Base-by-base conservation (phyloP, 768 basidiomycete genomes). In the Russula ochroleuca region DNA sequence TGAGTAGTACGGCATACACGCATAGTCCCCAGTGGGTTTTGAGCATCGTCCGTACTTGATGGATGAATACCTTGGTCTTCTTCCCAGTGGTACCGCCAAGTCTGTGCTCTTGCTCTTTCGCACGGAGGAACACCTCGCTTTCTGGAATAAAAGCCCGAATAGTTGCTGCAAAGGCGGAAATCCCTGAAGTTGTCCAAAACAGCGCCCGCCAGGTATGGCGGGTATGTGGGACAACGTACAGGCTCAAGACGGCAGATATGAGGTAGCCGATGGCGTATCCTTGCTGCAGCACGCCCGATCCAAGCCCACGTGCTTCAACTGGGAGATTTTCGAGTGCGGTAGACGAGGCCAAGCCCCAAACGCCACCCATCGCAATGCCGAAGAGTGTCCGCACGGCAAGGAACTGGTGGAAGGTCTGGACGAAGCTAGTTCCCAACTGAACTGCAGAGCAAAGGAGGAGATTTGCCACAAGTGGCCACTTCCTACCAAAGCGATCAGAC, bases 291-390 rank as follows among this genome's bases (percentile, higher is more conserved):
- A 96, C 75, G 15, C 95, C 95, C 23, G 85, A 87, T 3, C 86
- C 87, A 2, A 97, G 75, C 23, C 96, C 96, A 72, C 95, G 89
- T 17, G 85, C 81, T 70, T 91, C 88, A 35, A 90, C 85, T 0
- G 94, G 94, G 11, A 96, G 80, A 72, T 91, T 94, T 73, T 97
- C 94, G 41, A 97, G 85, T 0, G 90, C 86, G 0, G 90, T 94
- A 0, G 91, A 81, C 1, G 90, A 79, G 0, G 92, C 82, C 35
- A 93, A 77, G 19, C 93, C 92, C 92, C 94, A 96, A 51, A 96
- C 82, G 0, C 91, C 91, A 38, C 92, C 91, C 91, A 94, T 92
- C 0, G 85, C 87, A 56, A 94, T 82, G 64, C 92, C 92, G 71
- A 94, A 95, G 49, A 97, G 79, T 2, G 86, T 82, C 7, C 94